Evolutionary conservation across 345 rosid species (phyloP).

Genomic region (Acer campestre): DNA sequence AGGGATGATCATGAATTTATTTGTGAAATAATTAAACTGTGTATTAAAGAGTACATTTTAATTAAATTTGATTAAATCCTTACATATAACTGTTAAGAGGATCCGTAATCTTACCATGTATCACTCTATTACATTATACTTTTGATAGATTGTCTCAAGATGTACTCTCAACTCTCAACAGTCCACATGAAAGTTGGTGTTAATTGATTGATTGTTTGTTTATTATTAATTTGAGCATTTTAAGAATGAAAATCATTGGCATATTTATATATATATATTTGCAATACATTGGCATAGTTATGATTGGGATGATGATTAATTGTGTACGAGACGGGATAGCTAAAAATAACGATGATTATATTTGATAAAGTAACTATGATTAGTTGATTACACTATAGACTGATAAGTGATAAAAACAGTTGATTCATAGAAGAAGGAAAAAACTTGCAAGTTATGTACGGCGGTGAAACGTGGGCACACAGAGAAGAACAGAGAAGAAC

Average conservation of each 20-base stretch:
- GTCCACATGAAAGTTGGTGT: not conserved
- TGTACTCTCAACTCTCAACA: too few species aligned
- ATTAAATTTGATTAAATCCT: too few species aligned
- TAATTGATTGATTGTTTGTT: too few species aligned
- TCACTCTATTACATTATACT: not conserved
- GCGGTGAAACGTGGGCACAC: constrained; percentile 16
- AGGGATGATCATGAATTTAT: too few species aligned
- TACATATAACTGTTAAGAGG: too few species aligned
- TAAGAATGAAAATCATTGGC: not conserved
- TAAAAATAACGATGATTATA: not conserved
- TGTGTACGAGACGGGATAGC: not conserved
- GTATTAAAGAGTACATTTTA: too few species aligned
- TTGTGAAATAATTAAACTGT: too few species aligned
- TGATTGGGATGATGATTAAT: constrained; percentile 22
- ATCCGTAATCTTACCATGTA: not conserved
- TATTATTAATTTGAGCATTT: not conserved
- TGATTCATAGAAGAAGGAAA: constrained; percentile 6
- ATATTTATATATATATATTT: too few species aligned
- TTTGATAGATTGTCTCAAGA: too few species aligned
- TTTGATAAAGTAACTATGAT: not conserved
- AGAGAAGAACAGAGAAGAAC: not conserved
- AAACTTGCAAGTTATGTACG: constrained; percentile 16
- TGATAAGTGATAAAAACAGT: not conserved
- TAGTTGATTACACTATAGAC: not conserved
- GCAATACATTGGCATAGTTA: not conserved